Percentiles rank a stretch among this genome's conserved stretches.
Conservation (phyloP, 1,284 basidiomycete species). For the Cerrena zonata region DNA sequence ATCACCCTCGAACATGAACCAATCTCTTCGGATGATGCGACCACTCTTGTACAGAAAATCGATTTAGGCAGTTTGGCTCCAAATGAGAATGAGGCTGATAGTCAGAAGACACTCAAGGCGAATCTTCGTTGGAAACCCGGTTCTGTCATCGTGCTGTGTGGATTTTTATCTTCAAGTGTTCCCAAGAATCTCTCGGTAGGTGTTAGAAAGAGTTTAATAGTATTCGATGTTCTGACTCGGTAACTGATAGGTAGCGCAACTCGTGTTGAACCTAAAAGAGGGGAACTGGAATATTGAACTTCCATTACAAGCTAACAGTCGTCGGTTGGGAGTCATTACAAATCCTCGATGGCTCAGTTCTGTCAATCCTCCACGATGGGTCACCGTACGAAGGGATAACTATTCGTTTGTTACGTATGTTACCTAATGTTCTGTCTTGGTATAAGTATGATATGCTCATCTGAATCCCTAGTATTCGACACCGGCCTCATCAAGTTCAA, state of each 20-base stretch:
- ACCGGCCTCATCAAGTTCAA: slow-evolving; percentile 54
- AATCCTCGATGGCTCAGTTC: slow-evolving; percentile 53
- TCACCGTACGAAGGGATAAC: slow-evolving; percentile 46
- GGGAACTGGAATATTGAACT: slow-evolving; percentile 62
- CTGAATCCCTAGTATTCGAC: slow-evolving; percentile 45
- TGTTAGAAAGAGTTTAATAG: slow-evolving; percentile 2
- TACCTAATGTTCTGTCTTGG: not conserved
- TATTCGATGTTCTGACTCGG: not conserved
- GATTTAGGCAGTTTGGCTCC: slow-evolving; percentile 34
- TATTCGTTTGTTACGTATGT: slow-evolving; percentile 48
- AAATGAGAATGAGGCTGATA: not conserved
- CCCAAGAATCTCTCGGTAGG: slow-evolving; percentile 47
- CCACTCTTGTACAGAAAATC: slow-evolving; percentile 30
- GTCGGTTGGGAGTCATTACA: slow-evolving; percentile 27
- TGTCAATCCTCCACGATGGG: slow-evolving; percentile 43
- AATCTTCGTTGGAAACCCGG: slow-evolving; percentile 54
- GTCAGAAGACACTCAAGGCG: slow-evolving; percentile 17
- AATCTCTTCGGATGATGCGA: slow-evolving; percentile 6
- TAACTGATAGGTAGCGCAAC: slow-evolving; percentile 40
- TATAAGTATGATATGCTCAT: not conserved
- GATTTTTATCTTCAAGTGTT: slow-evolving; percentile 44
- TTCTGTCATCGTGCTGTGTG: slow-evolving; percentile 48
- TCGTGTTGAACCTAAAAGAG: slow-evolving; percentile 48
- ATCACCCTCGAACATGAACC: slow-evolving; percentile 43
- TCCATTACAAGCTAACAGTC: slow-evolving; percentile 40